phyloP scores from a whole-genome alignment of 1,139 yeast genomes.

The Arxiozyma telluris region DNA sequence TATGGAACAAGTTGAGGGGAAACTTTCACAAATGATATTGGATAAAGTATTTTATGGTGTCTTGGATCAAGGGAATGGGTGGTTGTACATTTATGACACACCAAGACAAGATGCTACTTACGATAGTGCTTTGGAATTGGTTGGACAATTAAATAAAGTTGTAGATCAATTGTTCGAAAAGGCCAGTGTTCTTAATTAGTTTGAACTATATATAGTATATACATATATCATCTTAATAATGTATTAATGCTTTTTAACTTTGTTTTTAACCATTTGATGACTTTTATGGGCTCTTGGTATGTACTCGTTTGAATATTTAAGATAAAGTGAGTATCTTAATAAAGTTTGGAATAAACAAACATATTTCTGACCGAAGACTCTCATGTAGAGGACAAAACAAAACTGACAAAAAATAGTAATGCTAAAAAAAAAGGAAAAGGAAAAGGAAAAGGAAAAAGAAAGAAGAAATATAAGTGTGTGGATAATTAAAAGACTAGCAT shows the following conservation, averaged over 20 bases:
- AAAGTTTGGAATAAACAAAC: too few species aligned
- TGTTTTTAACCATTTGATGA: neutral
- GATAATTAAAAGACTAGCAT: too few species aligned
- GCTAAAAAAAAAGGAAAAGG: too few species aligned
- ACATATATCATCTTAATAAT: neutral
- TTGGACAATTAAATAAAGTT: slow-evolving; percentile 77
- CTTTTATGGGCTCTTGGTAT: neutral
- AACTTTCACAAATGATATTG: slow-evolving; percentile 90
- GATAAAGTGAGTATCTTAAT: too few species aligned
- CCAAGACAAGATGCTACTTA: slow-evolving; percentile 85
- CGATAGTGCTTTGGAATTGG: slow-evolving; percentile 77
- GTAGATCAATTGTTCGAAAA: slow-evolving; percentile 91
- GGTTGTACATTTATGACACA: slow-evolving; percentile 87
- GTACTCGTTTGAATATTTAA: too few species aligned
- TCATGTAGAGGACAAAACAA: too few species aligned
- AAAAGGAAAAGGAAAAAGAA: too few species aligned
- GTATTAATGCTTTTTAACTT: neutral
- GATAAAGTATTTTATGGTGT: slow-evolving; percentile 94
- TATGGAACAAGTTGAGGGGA: slow-evolving; percentile 84
- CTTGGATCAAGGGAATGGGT: slow-evolving; percentile 95
- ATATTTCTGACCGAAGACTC: too few species aligned
- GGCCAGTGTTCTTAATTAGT: slow-evolving; percentile 65
- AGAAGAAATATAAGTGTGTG: too few species aligned
- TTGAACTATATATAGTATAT: neutral
- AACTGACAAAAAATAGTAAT: too few species aligned